Percentiles rank a stretch among this genome's conserved stretches.
Evolutionary conservation across 805 yeast species (phyloP).

Genomic region (Lachancea quebecensis): DNA sequence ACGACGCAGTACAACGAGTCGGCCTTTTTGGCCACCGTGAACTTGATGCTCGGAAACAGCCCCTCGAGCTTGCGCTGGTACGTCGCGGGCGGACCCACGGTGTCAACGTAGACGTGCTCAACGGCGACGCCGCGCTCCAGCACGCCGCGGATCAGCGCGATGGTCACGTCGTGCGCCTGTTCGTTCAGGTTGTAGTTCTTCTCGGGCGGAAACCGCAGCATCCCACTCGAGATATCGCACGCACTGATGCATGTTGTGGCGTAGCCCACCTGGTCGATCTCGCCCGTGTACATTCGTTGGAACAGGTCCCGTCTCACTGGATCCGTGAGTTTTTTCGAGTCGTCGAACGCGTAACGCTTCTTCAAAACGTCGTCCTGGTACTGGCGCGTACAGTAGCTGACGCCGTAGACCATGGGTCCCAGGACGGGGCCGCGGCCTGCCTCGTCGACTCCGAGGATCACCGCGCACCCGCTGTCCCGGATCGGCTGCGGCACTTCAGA

Average conservation of each 20-base stretch:
- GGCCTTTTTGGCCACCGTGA: slow-evolving; percentile 90
- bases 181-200: slow-evolving; percentile 67
- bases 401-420: slow-evolving; percentile 97
- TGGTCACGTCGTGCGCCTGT: slow-evolving; percentile 95
- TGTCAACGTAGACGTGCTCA: slow-evolving; percentile 77
- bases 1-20: slow-evolving; percentile 90
- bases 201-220: slow-evolving; percentile 59
- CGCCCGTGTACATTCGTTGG: slow-evolving; percentile 50
- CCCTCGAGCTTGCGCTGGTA: slow-evolving; percentile 70
- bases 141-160: slow-evolving; percentile 62
- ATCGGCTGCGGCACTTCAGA: slow-evolving; percentile 44
- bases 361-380: slow-evolving; percentile 42
- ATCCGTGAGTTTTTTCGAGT: slow-evolving; percentile 81
- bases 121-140: slow-evolving; percentile 56
- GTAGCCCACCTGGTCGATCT: slow-evolving; percentile 66
- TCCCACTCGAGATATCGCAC: slow-evolving; percentile 77
- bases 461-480: slow-evolving; percentile 30
- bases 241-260: slow-evolving; percentile 82
- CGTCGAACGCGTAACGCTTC: slow-evolving; percentile 75
- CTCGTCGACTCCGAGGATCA: slow-evolving; percentile 85
- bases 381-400: slow-evolving; percentile 62
- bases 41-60: slow-evolving; percentile 60
- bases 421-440: slow-evolving; percentile 98
- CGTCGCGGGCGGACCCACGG: slow-evolving; percentile 90
- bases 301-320: slow-evolving; percentile 58